These are phyloP conservation scores for Ceratocystis eucalypticola DNA, from an alignment of 2,329 filamentous ascomycete species.

Conservation along the genomic window DNA sequence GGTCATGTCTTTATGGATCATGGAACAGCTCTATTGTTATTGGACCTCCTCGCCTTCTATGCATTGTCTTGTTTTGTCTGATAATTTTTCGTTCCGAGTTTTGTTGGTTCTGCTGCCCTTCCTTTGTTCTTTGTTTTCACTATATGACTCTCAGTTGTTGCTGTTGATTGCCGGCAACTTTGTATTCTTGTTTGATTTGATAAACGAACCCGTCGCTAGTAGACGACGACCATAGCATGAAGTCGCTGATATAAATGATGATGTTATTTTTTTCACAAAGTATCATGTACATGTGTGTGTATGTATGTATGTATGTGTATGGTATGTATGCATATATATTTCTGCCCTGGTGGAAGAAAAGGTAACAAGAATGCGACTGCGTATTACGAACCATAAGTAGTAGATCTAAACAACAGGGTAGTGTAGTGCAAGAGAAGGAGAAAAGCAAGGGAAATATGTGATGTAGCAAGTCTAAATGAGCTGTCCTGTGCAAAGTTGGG, in stretches of 20 bases:
- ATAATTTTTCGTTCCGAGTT: not conserved
- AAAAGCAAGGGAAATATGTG: not conserved
- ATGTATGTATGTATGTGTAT: not conserved
- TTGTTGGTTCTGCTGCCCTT: not conserved
- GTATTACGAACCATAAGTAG: not conserved
- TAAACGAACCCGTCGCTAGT: not conserved
- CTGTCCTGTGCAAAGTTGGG: not conserved
- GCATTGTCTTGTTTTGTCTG: conserved; percentile 5
- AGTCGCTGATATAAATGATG: not conserved
- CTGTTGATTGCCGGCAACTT: not conserved
- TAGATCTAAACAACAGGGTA: not conserved
- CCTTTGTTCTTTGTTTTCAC: conserved; percentile 16
- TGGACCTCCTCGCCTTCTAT: not conserved
- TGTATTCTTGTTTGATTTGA: conserved; percentile 1
- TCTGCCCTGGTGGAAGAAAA: not conserved
- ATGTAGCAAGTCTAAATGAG: not conserved
- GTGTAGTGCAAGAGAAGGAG: not conserved
- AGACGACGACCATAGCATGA: not conserved
- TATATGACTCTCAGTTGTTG: conserved; percentile 16
- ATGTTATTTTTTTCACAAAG: not conserved
- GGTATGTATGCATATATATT: not conserved
- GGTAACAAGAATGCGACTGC: not conserved
- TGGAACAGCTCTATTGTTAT: conserved; percentile 3
- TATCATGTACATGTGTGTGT: not conserved
- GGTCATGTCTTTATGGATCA: conserved; percentile 5